phyloP scores from a whole-genome alignment of 1,139 yeast genomes.

The Kurtzmaniella quercitrusa region DNA sequence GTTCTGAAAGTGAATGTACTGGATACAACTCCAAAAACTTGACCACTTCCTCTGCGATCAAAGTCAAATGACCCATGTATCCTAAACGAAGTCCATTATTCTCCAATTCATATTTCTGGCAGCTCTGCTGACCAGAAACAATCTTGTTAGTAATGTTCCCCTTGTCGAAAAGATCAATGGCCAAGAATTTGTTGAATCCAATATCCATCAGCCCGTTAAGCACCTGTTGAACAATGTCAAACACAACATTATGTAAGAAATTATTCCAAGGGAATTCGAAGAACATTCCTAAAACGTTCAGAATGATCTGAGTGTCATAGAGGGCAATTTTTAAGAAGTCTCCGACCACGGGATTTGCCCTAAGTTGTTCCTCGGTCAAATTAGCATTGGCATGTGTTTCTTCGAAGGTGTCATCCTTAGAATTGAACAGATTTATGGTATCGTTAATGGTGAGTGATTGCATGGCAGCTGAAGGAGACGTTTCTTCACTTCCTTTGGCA shows the following conservation, averaged over 20 bases:
- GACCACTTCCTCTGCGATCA: constrained; percentile 95
- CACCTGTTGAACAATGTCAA: constrained; percentile 95
- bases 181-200: constrained; percentile 79
- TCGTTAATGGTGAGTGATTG: constrained; percentile 22
- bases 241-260: constrained; percentile 93
- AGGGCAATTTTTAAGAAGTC: constrained; percentile 83
- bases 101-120: constrained; percentile 61
- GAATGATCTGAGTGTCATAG: constrained; percentile 75
- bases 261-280: constrained; percentile 97
- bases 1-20: constrained; percentile 53
- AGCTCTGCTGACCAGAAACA: constrained; percentile 74
- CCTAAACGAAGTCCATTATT: constrained; percentile 76
- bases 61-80: constrained; percentile 94
- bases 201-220: constrained; percentile 94
- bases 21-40: constrained; percentile 81
- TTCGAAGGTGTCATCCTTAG: constrained; percentile 30
- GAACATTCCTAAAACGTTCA: constrained; percentile 76
- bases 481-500: constrained; percentile 4
- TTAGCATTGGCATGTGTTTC: constrained; percentile 53
- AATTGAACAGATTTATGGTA: constrained; percentile 47
- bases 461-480: constrained; percentile 1
- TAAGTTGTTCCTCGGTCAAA: constrained; percentile 52
- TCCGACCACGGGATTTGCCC: constrained; percentile 80
- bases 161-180: constrained; percentile 77
- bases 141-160: constrained; percentile 77